phyloP scores from a whole-genome alignment of 306 rosid species.

The Cucurbita moschata region DNA sequence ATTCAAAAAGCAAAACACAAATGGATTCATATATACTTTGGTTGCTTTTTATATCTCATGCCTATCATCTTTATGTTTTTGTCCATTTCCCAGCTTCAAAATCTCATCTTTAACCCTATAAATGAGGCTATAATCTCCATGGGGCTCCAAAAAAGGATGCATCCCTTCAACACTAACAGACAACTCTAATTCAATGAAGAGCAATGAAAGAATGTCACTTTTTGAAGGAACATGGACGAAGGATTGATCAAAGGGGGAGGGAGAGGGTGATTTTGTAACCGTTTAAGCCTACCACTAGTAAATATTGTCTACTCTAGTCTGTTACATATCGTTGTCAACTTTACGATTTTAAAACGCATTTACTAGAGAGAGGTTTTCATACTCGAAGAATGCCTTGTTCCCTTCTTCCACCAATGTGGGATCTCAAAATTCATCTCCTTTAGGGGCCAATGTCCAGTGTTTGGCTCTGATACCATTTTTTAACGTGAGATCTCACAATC shows the following conservation, averaged over 20 bases:
- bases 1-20: neutral
- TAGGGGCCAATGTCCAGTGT: too few relatives aligned
- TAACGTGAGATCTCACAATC: too few relatives aligned
- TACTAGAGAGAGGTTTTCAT: too few relatives aligned
- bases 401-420: too few relatives aligned
- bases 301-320: neutral
- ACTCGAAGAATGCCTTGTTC: too few relatives aligned
- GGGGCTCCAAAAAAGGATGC: neutral
- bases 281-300: neutral
- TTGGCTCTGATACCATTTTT: too few relatives aligned
- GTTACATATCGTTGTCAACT: too few relatives aligned
- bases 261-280: slow-evolving; percentile 4
- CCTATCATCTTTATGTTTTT: neutral
- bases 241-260: neutral
- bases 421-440: too few relatives aligned
- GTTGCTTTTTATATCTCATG: neutral
- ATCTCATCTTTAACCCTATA: neutral
- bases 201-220: too few relatives aligned
- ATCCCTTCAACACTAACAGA: neutral
- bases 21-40: neutral
- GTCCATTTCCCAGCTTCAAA: neutral
- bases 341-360: neutral
- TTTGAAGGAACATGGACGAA: neutral
- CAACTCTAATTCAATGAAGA: neutral
- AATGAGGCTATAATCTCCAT: neutral